phyloP scores from a whole-genome alignment of 495 filamentous ascomycete genomes.

The Hypoxylon fragiforme region DNA sequence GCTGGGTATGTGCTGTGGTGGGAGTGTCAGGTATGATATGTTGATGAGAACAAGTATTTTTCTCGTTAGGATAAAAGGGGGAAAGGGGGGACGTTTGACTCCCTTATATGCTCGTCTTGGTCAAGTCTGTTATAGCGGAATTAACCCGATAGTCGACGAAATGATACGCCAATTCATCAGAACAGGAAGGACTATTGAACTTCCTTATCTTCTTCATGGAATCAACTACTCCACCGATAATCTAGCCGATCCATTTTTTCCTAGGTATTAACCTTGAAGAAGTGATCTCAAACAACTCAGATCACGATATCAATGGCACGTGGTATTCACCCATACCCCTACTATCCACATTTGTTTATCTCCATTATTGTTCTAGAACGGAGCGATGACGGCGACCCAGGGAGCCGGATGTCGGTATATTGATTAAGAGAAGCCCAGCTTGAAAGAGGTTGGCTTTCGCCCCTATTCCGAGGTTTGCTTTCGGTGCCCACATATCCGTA shows the following conservation, averaged over 20 bases:
- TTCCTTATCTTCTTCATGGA: conserved; percentile 1
- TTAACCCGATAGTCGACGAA: neutral
- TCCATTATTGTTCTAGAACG: conserved; percentile 16
- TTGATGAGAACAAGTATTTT: too few species aligned
- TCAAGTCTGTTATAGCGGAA: neutral
- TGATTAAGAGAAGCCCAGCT: neutral
- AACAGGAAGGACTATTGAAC: conserved; percentile 7
- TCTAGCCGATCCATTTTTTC: conserved; percentile 1
- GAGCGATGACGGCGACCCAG: neutral
- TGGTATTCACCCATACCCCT: neutral
- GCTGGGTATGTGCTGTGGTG: neutral
- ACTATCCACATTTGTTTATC: neutral
- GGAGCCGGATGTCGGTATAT: conserved; percentile 1
- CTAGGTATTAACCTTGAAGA: conserved; percentile 1
- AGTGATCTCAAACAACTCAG: neutral
- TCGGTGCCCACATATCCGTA: neutral
- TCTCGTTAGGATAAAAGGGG: neutral
- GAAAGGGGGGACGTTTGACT: neutral
- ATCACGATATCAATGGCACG: conserved; percentile 1
- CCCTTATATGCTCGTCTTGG: conserved; percentile 14
- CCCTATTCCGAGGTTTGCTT: conserved; percentile 21
- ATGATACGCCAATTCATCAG: neutral
- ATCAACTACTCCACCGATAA: conserved; percentile 14
- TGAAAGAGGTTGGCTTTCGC: neutral
- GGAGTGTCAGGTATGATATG: too few species aligned